A percentile compares a stretch with the other conserved stretches of the same genome.
Conservation (phyloP, 2,329 filamentous ascomycete species). For the Fusarium buharicum region DNA sequence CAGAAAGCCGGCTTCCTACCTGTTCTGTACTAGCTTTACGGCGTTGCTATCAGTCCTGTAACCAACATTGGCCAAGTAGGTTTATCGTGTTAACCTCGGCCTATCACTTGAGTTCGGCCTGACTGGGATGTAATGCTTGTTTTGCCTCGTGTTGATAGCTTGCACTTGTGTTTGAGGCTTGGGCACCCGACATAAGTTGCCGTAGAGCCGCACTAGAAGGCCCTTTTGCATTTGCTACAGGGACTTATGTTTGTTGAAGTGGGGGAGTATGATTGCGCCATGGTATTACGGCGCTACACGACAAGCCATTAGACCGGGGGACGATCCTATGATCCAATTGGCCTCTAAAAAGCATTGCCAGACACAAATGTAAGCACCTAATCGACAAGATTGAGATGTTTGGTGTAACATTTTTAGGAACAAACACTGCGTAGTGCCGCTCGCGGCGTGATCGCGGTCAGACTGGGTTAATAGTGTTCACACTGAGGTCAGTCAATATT, state of each 20-base stretch:
- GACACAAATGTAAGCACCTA: no score
- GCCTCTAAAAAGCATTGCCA: no score
- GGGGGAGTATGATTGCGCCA: constrained; percentile 16
- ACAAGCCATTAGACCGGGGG: no score
- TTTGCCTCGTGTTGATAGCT: not conserved
- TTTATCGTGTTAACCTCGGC: not conserved
- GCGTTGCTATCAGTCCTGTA: not conserved
- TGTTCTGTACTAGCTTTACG: not conserved
- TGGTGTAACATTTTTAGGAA: no score
- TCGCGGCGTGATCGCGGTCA: no score
- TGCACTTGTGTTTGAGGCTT: not conserved
- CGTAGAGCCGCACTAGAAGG: constrained; percentile 1
- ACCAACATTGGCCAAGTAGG: not conserved
- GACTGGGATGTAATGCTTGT: not conserved
- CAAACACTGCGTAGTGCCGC: no score
- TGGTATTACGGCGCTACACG: not conserved
- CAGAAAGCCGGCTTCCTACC: constrained; percentile 11
- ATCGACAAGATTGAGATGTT: no score
- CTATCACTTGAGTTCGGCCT: no score
- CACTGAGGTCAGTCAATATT: no score
- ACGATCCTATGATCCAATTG: no score
- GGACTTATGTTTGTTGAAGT: constrained; percentile 16
- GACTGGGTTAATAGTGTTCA: no score
- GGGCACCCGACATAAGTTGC: not conserved
- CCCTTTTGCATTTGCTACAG: not conserved